phyloP scores from a whole-genome alignment of 768 basidiomycete genomes.

The Amanita inopinata region DNA sequence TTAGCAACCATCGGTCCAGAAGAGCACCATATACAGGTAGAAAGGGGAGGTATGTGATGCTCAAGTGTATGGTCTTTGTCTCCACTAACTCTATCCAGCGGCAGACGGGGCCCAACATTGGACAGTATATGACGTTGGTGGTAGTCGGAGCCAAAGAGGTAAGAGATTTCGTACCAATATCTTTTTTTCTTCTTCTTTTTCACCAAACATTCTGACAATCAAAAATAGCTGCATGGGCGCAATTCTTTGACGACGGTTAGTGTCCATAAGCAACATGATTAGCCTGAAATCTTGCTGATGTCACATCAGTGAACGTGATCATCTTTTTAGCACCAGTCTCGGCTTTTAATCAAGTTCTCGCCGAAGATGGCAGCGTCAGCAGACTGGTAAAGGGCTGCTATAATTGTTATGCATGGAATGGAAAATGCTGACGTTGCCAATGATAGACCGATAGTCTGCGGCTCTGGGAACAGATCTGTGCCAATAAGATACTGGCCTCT shows the following conservation, averaged over 20 bases:
- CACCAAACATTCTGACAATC: slow-evolving; percentile 3
- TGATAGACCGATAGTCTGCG: slow-evolving; percentile 39
- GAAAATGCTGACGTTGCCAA: slow-evolving; percentile 21
- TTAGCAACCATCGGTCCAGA: slow-evolving; percentile 57
- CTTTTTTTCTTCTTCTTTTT: not conserved
- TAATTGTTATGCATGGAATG: not conserved
- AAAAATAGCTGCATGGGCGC: slow-evolving; percentile 50
- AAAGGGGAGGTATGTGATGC: slow-evolving; percentile 24
- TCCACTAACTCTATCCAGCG: slow-evolving; percentile 9
- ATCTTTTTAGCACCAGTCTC: slow-evolving; percentile 61
- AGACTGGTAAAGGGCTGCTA: slow-evolving; percentile 36
- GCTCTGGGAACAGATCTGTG: slow-evolving; percentile 52
- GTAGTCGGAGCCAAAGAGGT: slow-evolving; percentile 49
- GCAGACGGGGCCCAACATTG: slow-evolving; percentile 34
- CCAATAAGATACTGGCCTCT: slow-evolving; percentile 41
- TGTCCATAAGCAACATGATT: not conserved
- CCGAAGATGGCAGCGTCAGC: slow-evolving; percentile 49
- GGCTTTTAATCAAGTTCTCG: slow-evolving; percentile 54
- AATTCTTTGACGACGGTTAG: slow-evolving; percentile 60
- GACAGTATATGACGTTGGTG: slow-evolving; percentile 63
- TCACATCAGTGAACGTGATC: slow-evolving; percentile 41
- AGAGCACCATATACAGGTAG: slow-evolving; percentile 47
- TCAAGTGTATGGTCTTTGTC: not conserved
- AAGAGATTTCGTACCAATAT: too few relatives aligned
- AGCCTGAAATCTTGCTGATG: slow-evolving; percentile 6